These are phyloP conservation scores for Melanogaster broomeanus DNA, from an alignment of 768 basidiomycete genomes.

Conservation along the genomic window DNA sequence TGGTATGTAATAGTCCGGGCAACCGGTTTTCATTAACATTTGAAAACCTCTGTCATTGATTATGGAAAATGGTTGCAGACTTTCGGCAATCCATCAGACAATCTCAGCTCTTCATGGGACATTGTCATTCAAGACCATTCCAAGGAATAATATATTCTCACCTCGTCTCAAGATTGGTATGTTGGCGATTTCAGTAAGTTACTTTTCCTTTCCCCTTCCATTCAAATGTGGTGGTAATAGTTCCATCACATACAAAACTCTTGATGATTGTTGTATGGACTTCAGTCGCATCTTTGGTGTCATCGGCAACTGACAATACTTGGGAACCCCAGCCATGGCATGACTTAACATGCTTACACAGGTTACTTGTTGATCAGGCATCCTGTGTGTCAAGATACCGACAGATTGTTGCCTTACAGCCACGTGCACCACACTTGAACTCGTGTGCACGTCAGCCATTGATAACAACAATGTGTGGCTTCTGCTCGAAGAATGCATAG, in stretches of 20 bases:
- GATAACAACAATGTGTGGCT: conserved; percentile 16
- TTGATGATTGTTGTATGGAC: background rate
- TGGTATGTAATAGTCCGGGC: too few species aligned
- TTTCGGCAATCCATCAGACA: background rate
- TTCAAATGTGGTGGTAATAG: background rate
- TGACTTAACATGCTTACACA: conserved; percentile 27
- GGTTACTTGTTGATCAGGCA: conserved; percentile 30
- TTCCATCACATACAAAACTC: background rate
- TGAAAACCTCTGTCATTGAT: too few species aligned
- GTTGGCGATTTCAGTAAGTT: too few species aligned
- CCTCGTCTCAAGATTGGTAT: too few species aligned
- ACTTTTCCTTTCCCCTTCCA: too few species aligned
- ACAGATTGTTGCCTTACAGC: conserved; percentile 19
- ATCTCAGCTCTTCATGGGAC: background rate
- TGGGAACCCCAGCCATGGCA: conserved; percentile 40
- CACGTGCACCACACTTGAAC: conserved; percentile 27
- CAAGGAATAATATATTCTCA: too few species aligned
- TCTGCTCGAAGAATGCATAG: conserved; percentile 37
- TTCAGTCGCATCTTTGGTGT: conserved; percentile 14
- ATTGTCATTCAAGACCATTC: background rate
- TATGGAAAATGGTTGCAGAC: too few species aligned
- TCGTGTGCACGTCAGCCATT: conserved; percentile 23
- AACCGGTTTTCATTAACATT: too few species aligned
- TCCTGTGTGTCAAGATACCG: conserved; percentile 29
- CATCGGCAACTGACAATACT: conserved; percentile 5